These are phyloP conservation scores for Botrytis sinoallii DNA, from an alignment of 2,329 filamentous ascomycete species.

Conservation along the genomic window DNA sequence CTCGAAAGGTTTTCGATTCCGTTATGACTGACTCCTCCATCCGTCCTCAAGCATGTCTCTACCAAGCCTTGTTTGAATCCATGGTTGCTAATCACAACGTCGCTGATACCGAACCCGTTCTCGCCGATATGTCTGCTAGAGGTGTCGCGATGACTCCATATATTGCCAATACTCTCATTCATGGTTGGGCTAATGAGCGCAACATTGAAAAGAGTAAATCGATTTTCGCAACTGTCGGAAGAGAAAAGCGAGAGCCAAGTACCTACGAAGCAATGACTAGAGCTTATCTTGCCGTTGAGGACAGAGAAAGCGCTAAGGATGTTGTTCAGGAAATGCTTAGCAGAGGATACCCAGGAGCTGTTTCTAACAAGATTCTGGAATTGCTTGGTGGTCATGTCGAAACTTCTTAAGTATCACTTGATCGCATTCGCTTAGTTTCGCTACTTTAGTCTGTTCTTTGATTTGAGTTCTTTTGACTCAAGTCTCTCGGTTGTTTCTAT, in stretches of 20 bases:
- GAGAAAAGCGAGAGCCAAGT: conserved; percentile 83
- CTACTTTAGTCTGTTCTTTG: conserved; percentile 11
- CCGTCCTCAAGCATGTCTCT: conserved; percentile 77
- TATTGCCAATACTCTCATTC: conserved; percentile 96
- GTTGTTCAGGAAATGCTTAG: conserved; percentile 89
- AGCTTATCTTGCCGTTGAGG: conserved; percentile 81
- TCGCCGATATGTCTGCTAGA: conserved; percentile 70
- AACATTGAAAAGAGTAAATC: conserved; percentile 74
- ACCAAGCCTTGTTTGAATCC: conserved; percentile 93
- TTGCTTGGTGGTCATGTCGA: conserved; percentile 60
- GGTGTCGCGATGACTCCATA: conserved; percentile 88
- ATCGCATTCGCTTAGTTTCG: background rate
- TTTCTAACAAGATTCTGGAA: conserved; percentile 90
- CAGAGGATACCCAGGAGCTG: conserved; percentile 85
- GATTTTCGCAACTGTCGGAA: conserved; percentile 76
- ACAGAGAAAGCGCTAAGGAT: conserved; percentile 69
- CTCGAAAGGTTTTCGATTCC: conserved; percentile 75
- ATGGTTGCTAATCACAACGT: conserved; percentile 95
- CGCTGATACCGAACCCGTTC: conserved; percentile 67
- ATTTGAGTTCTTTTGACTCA: conserved; percentile 17
- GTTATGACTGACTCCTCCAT: conserved; percentile 68
- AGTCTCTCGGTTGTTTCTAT: conserved; percentile 28
- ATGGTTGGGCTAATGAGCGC: conserved; percentile 87
- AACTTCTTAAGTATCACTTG: conserved; percentile 15
- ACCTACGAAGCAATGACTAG: conserved; percentile 99